These are phyloP conservation scores for Claviceps maximensis DNA, from an alignment of 2,329 filamentous ascomycete genomes.

Conservation along the genomic window DNA sequence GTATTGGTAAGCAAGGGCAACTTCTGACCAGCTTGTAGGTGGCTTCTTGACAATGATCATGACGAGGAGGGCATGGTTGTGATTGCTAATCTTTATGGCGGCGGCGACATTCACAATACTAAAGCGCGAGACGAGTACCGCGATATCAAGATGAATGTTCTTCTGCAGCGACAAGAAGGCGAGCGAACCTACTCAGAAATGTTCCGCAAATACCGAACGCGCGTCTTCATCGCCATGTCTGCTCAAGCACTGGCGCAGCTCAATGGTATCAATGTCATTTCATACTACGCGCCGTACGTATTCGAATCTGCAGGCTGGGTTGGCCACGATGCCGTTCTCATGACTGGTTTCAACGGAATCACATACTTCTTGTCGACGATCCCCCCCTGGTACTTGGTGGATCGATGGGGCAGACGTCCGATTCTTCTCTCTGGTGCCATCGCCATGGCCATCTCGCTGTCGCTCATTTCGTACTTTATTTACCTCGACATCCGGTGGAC, in stretches of 20 bases:
- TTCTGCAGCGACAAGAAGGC: constrained; percentile 86
- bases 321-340: constrained; percentile 80
- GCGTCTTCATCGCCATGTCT: constrained; percentile 97
- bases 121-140: constrained; percentile 93
- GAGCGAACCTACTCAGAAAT: constrained; percentile 86
- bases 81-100: constrained; percentile 93
- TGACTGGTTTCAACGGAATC: constrained; percentile 90
- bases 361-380: constrained; percentile 88
- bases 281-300: constrained; percentile 92
- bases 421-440: constrained; percentile 85
- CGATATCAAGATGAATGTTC: constrained; percentile 97
- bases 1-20: background rate
- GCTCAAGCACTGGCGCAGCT: constrained; percentile 91
- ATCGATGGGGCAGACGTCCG: constrained; percentile 75
- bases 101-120: constrained; percentile 84
- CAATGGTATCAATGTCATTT: constrained; percentile 99
- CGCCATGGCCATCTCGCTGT: constrained; percentile 79
- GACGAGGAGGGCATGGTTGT: constrained; percentile 98
- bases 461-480: constrained; percentile 88
- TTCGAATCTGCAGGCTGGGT: constrained; percentile 96
- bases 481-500: constrained; percentile 71
- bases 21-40: constrained; percentile 37
- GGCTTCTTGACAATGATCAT: constrained; percentile 93
- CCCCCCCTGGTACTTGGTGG: constrained; percentile 93
- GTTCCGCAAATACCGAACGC: constrained; percentile 83